Base-by-base conservation (phyloP, 164 flowering plant species). In the Magnolia sinica region DNA sequence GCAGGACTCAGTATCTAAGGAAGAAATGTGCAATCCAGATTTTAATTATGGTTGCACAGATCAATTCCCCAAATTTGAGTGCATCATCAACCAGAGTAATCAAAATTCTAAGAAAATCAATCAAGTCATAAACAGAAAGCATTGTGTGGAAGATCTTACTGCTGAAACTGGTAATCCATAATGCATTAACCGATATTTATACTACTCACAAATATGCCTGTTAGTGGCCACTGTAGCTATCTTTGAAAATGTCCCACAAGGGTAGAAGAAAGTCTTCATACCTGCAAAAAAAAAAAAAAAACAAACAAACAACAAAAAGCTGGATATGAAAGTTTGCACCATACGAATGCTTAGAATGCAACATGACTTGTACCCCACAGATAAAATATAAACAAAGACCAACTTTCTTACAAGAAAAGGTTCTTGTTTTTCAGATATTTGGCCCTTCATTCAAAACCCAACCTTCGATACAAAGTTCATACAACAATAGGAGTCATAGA, bases 161-260 rank as follows among this genome's bases (percentile, higher is more conserved):
- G 16, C 61, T 7, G 13, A 55, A 55, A 16, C 13, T 55, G 18
- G 61, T 16, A 55, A 16, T 37, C 2, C 61, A 55, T 55, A 55
- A 10, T 55, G 61, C 61, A 55, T 55, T 10, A 16, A 55, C 61
- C 0, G 9, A 22, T 23, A 65, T 65, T 65, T 65, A 65, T 23
- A 65, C 23, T 3, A 84, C 98, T 96, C 85, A 94, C 99, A 87
- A 74, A 88, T 87, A 70, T 84, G 90, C 80, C 86, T 90, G 81
- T 88, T 79, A 24, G 86, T 86, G 61, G 95, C 98, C 71, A 92
- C 97, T 13, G 90, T 81, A 50, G 97, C 91, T 76, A 96, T 90
- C 84, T 80, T 94, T 29, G 99, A 87, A 86, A 92, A 86, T 73
- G 98, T 94, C 37, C 94, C 93, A 87, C 99, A 96, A 74, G 99